phyloP scores from a whole-genome alignment of 2,329 filamentous ascomycete genomes.

The Curvularia verruculosa region DNA sequence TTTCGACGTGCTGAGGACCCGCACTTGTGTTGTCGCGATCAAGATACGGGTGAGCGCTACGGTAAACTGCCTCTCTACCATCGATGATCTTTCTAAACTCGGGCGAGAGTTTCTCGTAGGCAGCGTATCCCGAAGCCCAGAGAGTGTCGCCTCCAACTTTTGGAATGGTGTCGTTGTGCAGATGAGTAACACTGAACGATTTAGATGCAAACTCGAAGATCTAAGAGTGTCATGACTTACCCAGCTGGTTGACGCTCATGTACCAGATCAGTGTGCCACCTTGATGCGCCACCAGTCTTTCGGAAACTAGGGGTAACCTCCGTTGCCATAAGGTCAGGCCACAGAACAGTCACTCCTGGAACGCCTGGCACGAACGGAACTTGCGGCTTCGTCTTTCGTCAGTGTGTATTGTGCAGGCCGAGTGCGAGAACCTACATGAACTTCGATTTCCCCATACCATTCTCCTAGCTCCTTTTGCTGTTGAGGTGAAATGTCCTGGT shows the following conservation, averaged over 20 bases:
- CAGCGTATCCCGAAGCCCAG: constrained; percentile 71
- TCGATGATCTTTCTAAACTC: constrained; percentile 74
- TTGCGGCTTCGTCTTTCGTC: constrained; percentile 62
- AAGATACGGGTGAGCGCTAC: constrained; percentile 69
- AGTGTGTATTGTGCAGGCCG: neutral
- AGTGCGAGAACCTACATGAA: constrained; percentile 62
- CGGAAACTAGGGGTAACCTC: constrained; percentile 68
- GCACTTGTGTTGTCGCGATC: constrained; percentile 66
- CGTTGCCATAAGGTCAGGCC: constrained; percentile 70
- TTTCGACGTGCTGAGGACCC: constrained; percentile 70
- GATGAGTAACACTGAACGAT: constrained; percentile 61
- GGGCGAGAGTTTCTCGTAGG: constrained; percentile 75
- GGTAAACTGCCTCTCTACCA: constrained; percentile 66
- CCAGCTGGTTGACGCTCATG: constrained; percentile 74
- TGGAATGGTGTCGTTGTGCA: constrained; percentile 72
- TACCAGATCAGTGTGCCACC: constrained; percentile 74
- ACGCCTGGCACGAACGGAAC: constrained; percentile 72
- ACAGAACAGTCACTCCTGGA: constrained; percentile 68
- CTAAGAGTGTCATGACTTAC: constrained; percentile 10
- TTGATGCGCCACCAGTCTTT: constrained; percentile 68
- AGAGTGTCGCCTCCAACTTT: constrained; percentile 72
- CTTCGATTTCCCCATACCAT: constrained; percentile 62
- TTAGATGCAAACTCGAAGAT: constrained; percentile 3
- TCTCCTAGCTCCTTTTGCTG: constrained; percentile 42
- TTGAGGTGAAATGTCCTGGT: constrained; percentile 52